A percentile compares a stretch with the other conserved stretches of the same genome.
These are phyloP conservation scores for Picea sitchensis DNA, from an alignment of 75 land plant species.

Conservation along the genomic window DNA sequence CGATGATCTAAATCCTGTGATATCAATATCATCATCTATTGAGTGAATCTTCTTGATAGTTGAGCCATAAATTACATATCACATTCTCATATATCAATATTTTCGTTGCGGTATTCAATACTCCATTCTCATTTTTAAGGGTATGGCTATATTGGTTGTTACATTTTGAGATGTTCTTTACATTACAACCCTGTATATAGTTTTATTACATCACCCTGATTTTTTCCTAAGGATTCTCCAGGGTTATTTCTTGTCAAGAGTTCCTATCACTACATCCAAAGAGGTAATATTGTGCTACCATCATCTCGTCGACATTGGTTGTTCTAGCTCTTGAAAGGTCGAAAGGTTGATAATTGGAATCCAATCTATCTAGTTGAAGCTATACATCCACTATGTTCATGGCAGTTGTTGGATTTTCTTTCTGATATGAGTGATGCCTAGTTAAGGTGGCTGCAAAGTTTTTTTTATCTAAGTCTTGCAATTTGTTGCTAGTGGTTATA, in stretches of 20 bases:
- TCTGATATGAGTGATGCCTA: constrained; percentile 3
- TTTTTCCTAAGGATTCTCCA: constrained; percentile 8
- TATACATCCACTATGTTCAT: constrained; percentile 8
- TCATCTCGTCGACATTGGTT: background rate
- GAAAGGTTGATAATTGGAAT: constrained; percentile 6
- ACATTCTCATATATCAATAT: background rate
- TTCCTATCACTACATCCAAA: background rate
- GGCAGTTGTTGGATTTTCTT: constrained; percentile 8
- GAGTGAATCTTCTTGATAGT: background rate
- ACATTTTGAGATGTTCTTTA: background rate
- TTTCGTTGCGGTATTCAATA: background rate
- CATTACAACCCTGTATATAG: background rate
- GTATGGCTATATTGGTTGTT: background rate
- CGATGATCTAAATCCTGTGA: background rate
- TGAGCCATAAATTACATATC: background rate
- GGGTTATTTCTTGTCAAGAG: constrained; percentile 6
- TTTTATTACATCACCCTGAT: constrained; percentile 6
- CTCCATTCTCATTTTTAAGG: constrained; percentile 6
- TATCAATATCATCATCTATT: background rate
- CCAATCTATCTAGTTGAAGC: background rate
- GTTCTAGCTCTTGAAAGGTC: background rate
- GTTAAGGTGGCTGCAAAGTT: constrained; percentile 4
- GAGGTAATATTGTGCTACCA: constrained; percentile 5
- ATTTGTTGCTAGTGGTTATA: constrained; percentile 4
- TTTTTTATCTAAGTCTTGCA: background rate